Conservation (phyloP, 2,329 filamentous ascomycete genomes). For the Aspergillus jensenii region DNA sequence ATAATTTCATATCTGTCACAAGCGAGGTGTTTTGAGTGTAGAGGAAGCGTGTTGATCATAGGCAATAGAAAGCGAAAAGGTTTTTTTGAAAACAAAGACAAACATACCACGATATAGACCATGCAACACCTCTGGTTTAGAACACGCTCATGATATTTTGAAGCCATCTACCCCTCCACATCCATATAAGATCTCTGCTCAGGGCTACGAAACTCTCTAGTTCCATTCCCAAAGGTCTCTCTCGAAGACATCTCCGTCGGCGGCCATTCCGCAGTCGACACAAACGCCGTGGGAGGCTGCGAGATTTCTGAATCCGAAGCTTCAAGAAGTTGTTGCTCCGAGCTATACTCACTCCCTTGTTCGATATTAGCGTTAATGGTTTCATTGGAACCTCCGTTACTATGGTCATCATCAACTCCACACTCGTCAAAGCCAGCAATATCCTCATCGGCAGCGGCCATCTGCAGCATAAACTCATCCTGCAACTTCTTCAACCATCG, state of each 20-base stretch:
- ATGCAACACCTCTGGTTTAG: neutral
- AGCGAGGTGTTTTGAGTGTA: slow-evolving; percentile 4
- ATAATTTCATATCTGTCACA: neutral
- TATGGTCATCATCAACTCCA: neutral
- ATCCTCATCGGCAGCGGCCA: slow-evolving; percentile 63
- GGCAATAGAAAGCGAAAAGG: slow-evolving; percentile 1
- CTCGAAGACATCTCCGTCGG: neutral
- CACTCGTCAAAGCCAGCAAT: slow-evolving; percentile 9
- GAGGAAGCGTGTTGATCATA: neutral
- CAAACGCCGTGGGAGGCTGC: neutral
- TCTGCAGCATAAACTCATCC: slow-evolving; percentile 69
- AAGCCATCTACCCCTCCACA: neutral
- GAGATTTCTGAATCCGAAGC: neutral
- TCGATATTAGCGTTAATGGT: neutral
- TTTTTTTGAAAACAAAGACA: neutral
- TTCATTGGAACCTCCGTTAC: neutral
- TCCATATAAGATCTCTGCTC: neutral
- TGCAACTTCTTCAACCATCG: slow-evolving; percentile 68
- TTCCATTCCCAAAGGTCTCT: neutral
- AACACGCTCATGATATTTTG: neutral
- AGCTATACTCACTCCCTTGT: neutral
- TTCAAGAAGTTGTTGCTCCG: neutral
- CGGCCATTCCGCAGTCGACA: slow-evolving; percentile 2
- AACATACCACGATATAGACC: neutral
- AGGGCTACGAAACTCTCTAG: neutral